Evolutionary conservation across 2,329 filamentous ascomycete species (phyloP).

Genomic region (Penicillium sp.): DNA sequence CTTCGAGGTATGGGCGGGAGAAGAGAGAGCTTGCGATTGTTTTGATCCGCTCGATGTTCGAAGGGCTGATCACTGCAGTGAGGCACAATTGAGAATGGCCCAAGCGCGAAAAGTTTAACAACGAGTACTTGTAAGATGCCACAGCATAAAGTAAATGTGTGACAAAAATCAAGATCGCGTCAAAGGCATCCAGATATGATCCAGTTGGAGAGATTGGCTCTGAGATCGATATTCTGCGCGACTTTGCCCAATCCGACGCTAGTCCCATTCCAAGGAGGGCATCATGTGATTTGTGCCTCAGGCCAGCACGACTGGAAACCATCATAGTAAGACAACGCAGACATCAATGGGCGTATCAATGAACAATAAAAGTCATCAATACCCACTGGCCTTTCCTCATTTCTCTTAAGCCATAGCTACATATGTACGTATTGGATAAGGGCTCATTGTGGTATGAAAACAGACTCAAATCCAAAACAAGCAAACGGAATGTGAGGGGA

Average conservation of each 20-base stretch:
- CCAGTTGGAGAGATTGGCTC: conserved; percentile 1
- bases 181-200: conserved; percentile 3
- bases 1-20: conserved; percentile 17
- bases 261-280: conserved; percentile 17
- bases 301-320: neutral
- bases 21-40: conserved; percentile 18
- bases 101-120: neutral
- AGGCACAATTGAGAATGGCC: neutral
- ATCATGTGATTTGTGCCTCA: conserved; percentile 23
- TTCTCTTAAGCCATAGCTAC: too few relatives aligned
- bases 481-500: neutral
- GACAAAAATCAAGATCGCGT: neutral
- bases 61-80: conserved; percentile 14
- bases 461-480: neutral
- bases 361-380: neutral
- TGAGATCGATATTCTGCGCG: conserved; percentile 19
- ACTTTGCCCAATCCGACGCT: conserved; percentile 25
- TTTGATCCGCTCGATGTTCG: conserved; percentile 14
- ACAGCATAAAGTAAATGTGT: neutral
- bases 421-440: too few relatives aligned
- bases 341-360: neutral
- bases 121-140: neutral
- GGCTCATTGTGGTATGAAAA: neutral
- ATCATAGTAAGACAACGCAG: neutral
- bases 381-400: neutral